phyloP scores from a whole-genome alignment of 805 yeast genomes.

The Kodamaea leandrae region DNA sequence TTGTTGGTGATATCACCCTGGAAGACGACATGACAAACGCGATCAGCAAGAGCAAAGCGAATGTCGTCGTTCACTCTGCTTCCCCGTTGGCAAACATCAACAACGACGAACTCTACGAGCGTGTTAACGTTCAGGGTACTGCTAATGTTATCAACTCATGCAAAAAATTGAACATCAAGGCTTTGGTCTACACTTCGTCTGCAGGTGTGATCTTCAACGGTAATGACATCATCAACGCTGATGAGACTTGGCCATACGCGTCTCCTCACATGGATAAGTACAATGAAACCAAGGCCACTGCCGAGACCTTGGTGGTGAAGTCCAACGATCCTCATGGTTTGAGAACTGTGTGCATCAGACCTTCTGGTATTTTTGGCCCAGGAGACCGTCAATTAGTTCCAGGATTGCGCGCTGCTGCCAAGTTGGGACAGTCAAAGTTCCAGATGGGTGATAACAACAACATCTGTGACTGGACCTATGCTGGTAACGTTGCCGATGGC shows the following conservation, averaged over 20 bases:
- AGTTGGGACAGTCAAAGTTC: slow-evolving; percentile 81
- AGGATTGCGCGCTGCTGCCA: slow-evolving; percentile 79
- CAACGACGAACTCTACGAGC: slow-evolving; percentile 75
- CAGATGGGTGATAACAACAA: slow-evolving; percentile 95
- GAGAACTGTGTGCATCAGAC: slow-evolving; percentile 83
- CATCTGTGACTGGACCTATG: slow-evolving; percentile 94
- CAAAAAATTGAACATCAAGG: slow-evolving; percentile 49
- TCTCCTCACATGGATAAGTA: slow-evolving; percentile 92
- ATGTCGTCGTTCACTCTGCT: slow-evolving; percentile 89
- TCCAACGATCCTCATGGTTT: slow-evolving; percentile 62
- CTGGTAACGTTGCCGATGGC: slow-evolving; percentile 97
- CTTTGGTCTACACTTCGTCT: slow-evolving; percentile 90
- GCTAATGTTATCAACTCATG: slow-evolving; percentile 66
- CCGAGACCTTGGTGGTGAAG: slow-evolving; percentile 75
- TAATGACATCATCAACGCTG: slow-evolving; percentile 85
- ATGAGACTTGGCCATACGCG: slow-evolving; percentile 93
- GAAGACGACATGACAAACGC: slow-evolving; percentile 65
- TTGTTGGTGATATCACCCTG: slow-evolving; percentile 83
- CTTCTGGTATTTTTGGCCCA: slow-evolving; percentile 98
- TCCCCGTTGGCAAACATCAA: slow-evolving; percentile 88
- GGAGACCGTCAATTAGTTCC: slow-evolving; percentile 98
- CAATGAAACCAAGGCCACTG: slow-evolving; percentile 90
- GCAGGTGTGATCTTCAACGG: slow-evolving; percentile 98
- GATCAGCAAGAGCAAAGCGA: slow-evolving; percentile 55
- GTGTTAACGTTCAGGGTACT: slow-evolving; percentile 92